These are phyloP conservation scores for Protostelium mycophagum DNA, from an alignment of 78 protist species.

Conservation along the genomic window DNA sequence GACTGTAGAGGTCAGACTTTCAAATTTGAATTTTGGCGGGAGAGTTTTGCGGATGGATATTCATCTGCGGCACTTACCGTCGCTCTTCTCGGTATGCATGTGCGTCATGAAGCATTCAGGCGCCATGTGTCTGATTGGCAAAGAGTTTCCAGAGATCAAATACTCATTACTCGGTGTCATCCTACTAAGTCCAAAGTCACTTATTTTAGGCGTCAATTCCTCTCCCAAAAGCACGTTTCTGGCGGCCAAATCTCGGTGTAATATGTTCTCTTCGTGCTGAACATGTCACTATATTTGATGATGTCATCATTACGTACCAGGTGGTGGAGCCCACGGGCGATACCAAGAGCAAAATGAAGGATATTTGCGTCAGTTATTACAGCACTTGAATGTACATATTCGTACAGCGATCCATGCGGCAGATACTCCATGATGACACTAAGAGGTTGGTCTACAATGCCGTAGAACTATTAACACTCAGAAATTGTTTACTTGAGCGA, in stretches of 20 bases:
- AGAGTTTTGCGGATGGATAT: no score
- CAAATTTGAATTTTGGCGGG: no score
- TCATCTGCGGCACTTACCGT: no score
- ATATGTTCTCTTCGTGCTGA: neutral
- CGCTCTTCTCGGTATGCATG: neutral
- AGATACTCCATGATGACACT: neutral
- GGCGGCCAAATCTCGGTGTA: neutral
- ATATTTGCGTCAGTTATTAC: neutral
- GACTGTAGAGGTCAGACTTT: no score
- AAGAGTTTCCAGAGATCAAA: neutral
- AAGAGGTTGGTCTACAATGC: neutral
- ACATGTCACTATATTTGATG: neutral
- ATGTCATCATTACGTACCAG: neutral
- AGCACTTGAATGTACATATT: neutral
- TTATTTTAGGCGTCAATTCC: neutral
- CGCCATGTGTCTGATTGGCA: neutral
- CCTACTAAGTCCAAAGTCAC: neutral
- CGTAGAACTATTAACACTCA: neutral
- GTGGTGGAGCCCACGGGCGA: neutral
- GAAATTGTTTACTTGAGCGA: neutral
- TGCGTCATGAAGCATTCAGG: neutral
- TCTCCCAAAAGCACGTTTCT: neutral
- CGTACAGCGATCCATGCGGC: neutral
- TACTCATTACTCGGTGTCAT: neutral
- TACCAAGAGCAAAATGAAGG: neutral